Evolutionary conservation across 768 basidiomycete genomes (phyloP), one percentile per base, ranked within the genome.

Genomic region (Infundibulicybe gibba): DNA sequence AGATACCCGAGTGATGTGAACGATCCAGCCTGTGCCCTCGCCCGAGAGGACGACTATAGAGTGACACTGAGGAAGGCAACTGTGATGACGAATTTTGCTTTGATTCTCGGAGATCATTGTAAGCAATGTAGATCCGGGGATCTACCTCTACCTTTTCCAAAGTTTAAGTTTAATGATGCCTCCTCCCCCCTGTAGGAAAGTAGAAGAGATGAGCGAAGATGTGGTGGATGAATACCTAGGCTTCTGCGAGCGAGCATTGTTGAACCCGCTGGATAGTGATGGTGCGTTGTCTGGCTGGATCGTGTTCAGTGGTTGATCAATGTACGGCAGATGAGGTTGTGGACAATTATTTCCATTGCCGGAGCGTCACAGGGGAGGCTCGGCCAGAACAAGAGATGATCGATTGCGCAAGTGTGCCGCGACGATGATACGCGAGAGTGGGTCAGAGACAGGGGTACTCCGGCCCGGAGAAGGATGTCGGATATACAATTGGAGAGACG

Each of bases 401-500:
- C 14, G 5, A 21, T 45, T 37, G 20, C 15, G 32, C 14, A 46
- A 43, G 20, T 41, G 55, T 19, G 38, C 34, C 13, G 60, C 57
- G 34, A 60, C 44, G 11, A 21, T 43, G 25, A 43, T 37, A 13
- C 41, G 20, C 3, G 42, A 35, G 25, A 8, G 8, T 25, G 25
- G 25, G 25, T 25, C 8, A 3, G 25, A 25, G 8, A 25, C 25
- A 42, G 42, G 32, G 12, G 47, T 5, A 42, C 49, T 66, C 52
- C 69, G 68, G 58, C 80, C 87, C 3, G 90, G 86, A 1, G 77
- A 80, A 49, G 64, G 64, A 42, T 82, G 86, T 65, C 68, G 68
- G 41, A 77, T 91, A 41, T 90, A 82, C 67, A 71, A 80, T 31
- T 67, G 74, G n/a, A 69, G 70, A n/a, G 93, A 93, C 53, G 67